Evolutionary conservation across 768 basidiomycete species (phyloP).

Genomic region (Psilocybe cyanescens): DNA sequence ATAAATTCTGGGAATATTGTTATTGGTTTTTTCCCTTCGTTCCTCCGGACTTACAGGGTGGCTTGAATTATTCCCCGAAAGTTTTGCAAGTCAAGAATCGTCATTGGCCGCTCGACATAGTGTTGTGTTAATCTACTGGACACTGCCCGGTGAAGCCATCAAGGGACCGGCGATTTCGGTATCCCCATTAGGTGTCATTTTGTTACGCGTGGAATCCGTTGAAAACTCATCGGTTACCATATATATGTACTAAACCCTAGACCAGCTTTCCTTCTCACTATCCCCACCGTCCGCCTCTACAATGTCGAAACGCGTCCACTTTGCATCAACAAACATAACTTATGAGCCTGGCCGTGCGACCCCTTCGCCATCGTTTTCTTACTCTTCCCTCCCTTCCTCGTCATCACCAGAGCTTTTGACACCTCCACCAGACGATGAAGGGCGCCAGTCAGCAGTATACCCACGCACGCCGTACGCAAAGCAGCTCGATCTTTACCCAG

Average conservation of each 20-base stretch:
- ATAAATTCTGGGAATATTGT: not conserved
- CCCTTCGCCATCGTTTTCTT: conserved; percentile 41
- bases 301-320: conserved; percentile 46
- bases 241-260: conserved; percentile 30
- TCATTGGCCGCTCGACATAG: not conserved
- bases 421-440: conserved; percentile 36
- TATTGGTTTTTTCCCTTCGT: not conserved
- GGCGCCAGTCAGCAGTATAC: conserved; percentile 24
- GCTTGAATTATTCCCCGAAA: not conserved
- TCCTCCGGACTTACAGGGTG: too few relatives aligned
- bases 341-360: conserved; percentile 38
- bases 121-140: conserved; percentile 3
- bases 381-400: conserved; percentile 38
- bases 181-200: conserved; percentile 14
- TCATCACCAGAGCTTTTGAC: conserved; percentile 40
- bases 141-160: conserved; percentile 5
- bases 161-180: conserved; percentile 7
- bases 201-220: conserved; percentile 4
- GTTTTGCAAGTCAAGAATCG: not conserved
- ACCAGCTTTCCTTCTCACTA: conserved; percentile 22
- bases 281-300: conserved; percentile 17
- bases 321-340: conserved; percentile 39
- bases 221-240: conserved; percentile 27
- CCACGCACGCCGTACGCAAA: conserved; percentile 33
- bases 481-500: conserved; percentile 29